These are phyloP conservation scores for Albugo candida DNA, from an alignment of 352 stramenopile genomes.

Conservation along the genomic window DNA sequence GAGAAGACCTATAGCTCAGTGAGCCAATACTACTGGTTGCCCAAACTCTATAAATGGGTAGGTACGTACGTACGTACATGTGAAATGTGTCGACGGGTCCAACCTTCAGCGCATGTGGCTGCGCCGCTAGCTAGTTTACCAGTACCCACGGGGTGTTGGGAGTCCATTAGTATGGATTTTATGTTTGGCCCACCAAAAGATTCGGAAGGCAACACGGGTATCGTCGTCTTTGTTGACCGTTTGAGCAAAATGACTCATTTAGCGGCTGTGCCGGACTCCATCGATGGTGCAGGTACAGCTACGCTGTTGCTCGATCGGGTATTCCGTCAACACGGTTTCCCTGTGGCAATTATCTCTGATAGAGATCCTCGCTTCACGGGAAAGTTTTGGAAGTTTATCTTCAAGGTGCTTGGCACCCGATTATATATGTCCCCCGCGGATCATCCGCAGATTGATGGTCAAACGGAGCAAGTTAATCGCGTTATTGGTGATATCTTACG, in stretches of 20 bases:
- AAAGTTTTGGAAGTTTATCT: conserved; percentile 6
- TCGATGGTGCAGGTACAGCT: conserved; percentile 2
- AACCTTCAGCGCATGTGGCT: not conserved
- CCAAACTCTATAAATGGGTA: not conserved
- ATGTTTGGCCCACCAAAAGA: conserved; percentile 1
- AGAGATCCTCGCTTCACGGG: conserved; percentile 9
- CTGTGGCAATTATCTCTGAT: conserved; percentile 6
- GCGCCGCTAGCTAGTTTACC: not conserved
- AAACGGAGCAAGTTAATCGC: conserved; percentile 10
- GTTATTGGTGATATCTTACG: conserved; percentile 8
- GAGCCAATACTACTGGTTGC: conserved; percentile 1
- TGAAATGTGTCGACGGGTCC: not conserved
- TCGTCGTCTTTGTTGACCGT: conserved; percentile 2
- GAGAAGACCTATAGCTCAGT: not conserved
- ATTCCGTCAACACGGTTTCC: conserved; percentile 2
- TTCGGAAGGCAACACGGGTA: not conserved
- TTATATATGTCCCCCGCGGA: conserved; percentile 4
- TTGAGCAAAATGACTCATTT: not conserved
- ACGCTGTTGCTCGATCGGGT: conserved; percentile 5
- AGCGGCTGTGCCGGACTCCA: not conserved
- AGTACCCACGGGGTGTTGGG: conserved; percentile 1
- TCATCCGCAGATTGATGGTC: conserved; percentile 5
- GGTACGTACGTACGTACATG: not conserved
- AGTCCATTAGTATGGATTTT: conserved; percentile 4
- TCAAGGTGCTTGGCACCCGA: conserved; percentile 6